Evolutionary conservation across 352 stramenopile species (phyloP), one percentile per base, ranked within the genome.

Genomic region (Phytophthora multivora): DNA sequence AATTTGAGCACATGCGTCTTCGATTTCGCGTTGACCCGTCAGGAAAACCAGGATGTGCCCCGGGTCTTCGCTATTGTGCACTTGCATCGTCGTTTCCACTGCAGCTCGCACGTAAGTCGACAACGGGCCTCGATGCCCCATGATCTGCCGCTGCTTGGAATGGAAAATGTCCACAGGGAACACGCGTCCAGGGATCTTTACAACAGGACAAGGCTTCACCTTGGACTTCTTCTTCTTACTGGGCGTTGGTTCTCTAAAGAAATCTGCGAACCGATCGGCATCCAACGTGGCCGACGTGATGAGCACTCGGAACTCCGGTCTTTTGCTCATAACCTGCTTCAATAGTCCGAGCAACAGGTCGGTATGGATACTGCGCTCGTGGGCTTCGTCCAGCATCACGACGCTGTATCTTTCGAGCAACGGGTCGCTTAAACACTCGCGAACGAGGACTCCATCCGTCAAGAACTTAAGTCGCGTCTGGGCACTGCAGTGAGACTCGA

Each of bases 311-410:
- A 99, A 83, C 59, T 97, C 85, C 6, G 80, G 80, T 6, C 89
- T 79, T 19, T 45, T 54, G 31, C 45, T 28, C 16, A 90, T 59
- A 18, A 96, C 93, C 39, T 87, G 73, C 57, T 94, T 90, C 30
- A 98, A 73, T 21, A 97, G 60, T 77, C 97, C 97, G 72, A 99
- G 98, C 6, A 99, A 74, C 4, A 99, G 89, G 69, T 99, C 98
- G 10, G 97, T 99, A 75, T 99, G 92, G 9, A 99, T 84, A 66
- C 83, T 98, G 19, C 97, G 86, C 75, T 99, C 98, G 70, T 99
- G 98, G 8, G 97, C 97, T 81, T 99, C 98, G 67, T 95, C 95
- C 51, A 98, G 82, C 77, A 98, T 97, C 19, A 98, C 83, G 47
- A 93, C 79, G 23, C 71, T 85, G 75, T 98, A 98, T 16, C 76